Percentiles rank a stretch among this genome's conserved stretches.
phyloP scores from a whole-genome alignment of 176 grass and related monocot genomes.

The Chrysopogon serrulatus region DNA sequence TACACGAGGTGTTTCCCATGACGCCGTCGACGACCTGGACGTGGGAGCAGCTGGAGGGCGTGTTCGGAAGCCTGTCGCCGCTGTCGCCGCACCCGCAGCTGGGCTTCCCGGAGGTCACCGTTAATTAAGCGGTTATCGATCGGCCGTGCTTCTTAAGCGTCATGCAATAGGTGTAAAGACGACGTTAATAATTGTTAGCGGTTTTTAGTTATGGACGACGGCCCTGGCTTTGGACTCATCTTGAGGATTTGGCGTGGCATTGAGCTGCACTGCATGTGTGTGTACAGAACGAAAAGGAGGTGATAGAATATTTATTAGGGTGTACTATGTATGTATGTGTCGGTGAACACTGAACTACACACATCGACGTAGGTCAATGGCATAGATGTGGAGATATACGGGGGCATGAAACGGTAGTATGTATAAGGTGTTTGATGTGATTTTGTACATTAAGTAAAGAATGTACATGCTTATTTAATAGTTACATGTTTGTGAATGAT shows the following conservation, averaged over 20 bases:
- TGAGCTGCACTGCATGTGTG: constrained; percentile 10
- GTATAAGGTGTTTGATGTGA: background rate
- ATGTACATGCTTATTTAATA: background rate
- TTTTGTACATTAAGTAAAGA: constrained; percentile 33
- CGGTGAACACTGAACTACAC: background rate
- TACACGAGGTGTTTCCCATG: constrained; percentile 19
- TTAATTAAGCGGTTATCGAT: constrained; percentile 17
- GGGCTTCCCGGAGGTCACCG: constrained; percentile 45
- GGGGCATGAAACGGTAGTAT: background rate
- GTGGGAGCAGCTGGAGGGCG: constrained; percentile 31
- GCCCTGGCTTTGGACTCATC: constrained; percentile 46
- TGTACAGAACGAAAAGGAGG: constrained; percentile 11
- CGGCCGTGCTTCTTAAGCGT: background rate
- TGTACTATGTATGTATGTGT: background rate
- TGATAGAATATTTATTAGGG: constrained; percentile 32
- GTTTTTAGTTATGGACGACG: constrained; percentile 38
- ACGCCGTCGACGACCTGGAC: constrained; percentile 30
- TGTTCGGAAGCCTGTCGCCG: constrained; percentile 43
- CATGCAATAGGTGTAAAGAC: constrained; percentile 22
- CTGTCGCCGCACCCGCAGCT: constrained; percentile 43
- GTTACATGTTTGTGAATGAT: background rate
- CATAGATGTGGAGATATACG: constrained; percentile 5
- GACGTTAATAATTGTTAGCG: constrained; percentile 18
- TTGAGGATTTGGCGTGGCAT: constrained; percentile 23
- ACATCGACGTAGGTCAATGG: background rate